These are phyloP conservation scores for Alternaria arborescens DNA, from an alignment of 2,329 filamentous ascomycete species.

Conservation along the genomic window DNA sequence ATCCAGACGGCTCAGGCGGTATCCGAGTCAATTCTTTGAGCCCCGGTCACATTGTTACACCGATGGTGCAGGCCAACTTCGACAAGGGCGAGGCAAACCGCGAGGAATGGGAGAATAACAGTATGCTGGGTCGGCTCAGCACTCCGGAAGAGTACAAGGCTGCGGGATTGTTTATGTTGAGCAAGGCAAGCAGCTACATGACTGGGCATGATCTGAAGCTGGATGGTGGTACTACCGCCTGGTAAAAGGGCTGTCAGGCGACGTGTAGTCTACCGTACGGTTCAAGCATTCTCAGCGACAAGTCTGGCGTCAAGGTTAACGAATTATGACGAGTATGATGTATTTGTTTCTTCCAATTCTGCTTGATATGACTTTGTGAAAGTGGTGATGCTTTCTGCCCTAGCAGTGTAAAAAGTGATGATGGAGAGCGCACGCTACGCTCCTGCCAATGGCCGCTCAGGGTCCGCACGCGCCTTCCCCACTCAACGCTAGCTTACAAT, in stretches of 20 bases:
- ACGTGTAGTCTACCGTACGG: background rate
- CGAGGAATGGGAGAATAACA: slow-evolving; percentile 76
- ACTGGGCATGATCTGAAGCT: slow-evolving; percentile 46
- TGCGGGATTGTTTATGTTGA: slow-evolving; percentile 46
- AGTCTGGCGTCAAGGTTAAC: background rate
- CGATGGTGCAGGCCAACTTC: slow-evolving; percentile 84
- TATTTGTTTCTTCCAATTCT: background rate
- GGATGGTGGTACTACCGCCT: slow-evolving; percentile 47
- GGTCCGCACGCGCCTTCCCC: slow-evolving; percentile 22
- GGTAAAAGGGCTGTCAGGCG: slow-evolving; percentile 26
- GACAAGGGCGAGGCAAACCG: slow-evolving; percentile 71
- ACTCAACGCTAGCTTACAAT: slow-evolving; percentile 21
- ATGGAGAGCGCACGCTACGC: background rate
- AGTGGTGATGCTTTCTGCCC: background rate
- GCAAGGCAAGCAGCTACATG: slow-evolving; percentile 49
- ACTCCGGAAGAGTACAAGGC: slow-evolving; percentile 48
- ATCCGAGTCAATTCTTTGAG: slow-evolving; percentile 83
- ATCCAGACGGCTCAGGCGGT: slow-evolving; percentile 62
- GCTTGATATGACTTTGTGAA: background rate
- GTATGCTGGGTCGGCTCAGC: slow-evolving; percentile 71
- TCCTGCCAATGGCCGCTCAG: slow-evolving; percentile 9
- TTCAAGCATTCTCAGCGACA: slow-evolving; percentile 7
- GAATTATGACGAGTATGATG: background rate
- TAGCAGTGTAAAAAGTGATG: background rate
- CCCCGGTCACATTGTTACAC: slow-evolving; percentile 79